phyloP scores from a whole-genome alignment of 148 eudicot species.

The Nepenthes gracilis region DNA sequence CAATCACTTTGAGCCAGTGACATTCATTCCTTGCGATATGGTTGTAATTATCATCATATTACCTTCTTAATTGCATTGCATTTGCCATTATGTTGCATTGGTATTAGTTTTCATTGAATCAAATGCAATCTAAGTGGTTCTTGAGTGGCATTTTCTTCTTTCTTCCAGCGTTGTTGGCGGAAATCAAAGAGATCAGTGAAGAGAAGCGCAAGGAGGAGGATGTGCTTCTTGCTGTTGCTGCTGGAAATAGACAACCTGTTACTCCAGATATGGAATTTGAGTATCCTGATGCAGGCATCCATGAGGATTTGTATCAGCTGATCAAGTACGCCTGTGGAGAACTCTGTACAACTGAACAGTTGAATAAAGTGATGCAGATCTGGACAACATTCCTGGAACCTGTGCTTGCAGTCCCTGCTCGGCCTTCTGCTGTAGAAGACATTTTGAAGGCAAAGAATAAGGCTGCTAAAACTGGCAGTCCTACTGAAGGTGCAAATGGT shows the following conservation, averaged over 20 bases:
- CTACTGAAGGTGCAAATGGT: conserved; percentile 16
- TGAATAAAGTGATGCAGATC: conserved; percentile 74
- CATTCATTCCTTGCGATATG: too few species aligned
- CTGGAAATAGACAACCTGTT: conserved; percentile 44
- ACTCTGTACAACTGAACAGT: conserved; percentile 65
- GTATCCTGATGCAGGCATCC: conserved; percentile 61
- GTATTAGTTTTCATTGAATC: background rate
- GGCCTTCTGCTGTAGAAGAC: conserved; percentile 37
- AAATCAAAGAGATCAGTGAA: conserved; percentile 71
- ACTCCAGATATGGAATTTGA: conserved; percentile 60
- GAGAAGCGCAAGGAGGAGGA: conserved; percentile 45
- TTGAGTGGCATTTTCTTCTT: conserved; percentile 2
- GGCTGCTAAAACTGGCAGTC: conserved; percentile 10
- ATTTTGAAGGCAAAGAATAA: conserved; percentile 25
- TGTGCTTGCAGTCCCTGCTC: conserved; percentile 57
- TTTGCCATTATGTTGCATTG: background rate
- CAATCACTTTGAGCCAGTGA: too few species aligned
- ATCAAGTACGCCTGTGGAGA: conserved; percentile 73
- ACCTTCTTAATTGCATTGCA: too few species aligned
- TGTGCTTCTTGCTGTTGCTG: conserved; percentile 42
- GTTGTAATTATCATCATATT: too few species aligned
- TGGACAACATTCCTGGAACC: conserved; percentile 80
- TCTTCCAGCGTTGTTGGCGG: conserved; percentile 63
- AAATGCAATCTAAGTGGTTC: background rate
- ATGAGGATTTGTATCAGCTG: conserved; percentile 74